Conservation (phyloP, 2,329 filamentous ascomycete species). For the Thielaviopsis euricoi region DNA sequence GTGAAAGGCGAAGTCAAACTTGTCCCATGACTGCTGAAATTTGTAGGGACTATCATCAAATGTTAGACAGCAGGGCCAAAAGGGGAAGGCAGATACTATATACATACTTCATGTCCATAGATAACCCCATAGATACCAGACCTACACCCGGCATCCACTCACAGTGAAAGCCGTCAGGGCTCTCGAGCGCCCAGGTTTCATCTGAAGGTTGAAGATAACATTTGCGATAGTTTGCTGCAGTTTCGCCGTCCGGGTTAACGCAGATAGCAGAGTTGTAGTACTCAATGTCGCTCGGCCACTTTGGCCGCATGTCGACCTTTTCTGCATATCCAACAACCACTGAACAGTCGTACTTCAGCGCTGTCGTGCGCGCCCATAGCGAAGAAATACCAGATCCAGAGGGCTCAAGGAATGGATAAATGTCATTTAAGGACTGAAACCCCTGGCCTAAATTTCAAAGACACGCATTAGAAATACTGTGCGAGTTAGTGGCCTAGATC, state of each 20-base stretch:
- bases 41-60: constrained; percentile 29
- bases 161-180: constrained; percentile 28
- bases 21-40: constrained; percentile 14
- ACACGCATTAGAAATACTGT: constrained; percentile 26
- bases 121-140: constrained; percentile 36
- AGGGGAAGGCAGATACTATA: constrained; percentile 35
- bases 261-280: constrained; percentile 30
- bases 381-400: constrained; percentile 43
- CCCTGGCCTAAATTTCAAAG: constrained; percentile 39
- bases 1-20: constrained; percentile 28
- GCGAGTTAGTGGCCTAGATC: constrained; percentile 36
- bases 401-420: constrained; percentile 46
- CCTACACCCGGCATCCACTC: constrained; percentile 27
- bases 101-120: constrained; percentile 33
- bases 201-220: constrained; percentile 41
- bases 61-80: constrained; percentile 18
- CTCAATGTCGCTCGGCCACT: constrained; percentile 15
- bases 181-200: constrained; percentile 45
- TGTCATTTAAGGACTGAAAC: constrained; percentile 45
- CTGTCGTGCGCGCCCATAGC: constrained; percentile 46
- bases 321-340: constrained; percentile 55
- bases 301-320: constrained; percentile 19
- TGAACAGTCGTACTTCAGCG: constrained; percentile 41
- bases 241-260: constrained; percentile 34
- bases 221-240: constrained; percentile 35